Evolutionary conservation across 2,329 filamentous ascomycete species (phyloP), one percentile per base, ranked within the genome.

Genomic region (Ophidiomyces ophidiicola): DNA sequence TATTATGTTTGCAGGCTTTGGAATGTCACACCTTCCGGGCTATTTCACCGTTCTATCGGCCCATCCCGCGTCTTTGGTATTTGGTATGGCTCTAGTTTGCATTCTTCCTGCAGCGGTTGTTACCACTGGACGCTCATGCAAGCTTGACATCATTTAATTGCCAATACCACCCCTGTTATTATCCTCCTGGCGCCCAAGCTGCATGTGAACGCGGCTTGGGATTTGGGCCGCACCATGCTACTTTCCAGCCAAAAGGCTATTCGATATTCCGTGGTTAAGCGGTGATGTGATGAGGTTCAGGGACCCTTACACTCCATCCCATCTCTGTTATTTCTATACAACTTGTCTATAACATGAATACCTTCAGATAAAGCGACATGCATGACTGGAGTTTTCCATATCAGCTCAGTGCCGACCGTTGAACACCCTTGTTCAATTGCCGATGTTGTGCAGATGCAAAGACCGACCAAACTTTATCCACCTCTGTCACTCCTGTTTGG

Each of bases 381-480:
- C n/a, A n/a, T n/a, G n/a, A n/a, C n/a, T n/a, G n/a, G n/a, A n/a
- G n/a, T n/a, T n/a, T n/a, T n/a, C n/a, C n/a, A n/a, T n/a, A n/a
- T n/a, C n/a, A n/a, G n/a, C n/a, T n/a, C n/a, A 33, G 20, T 14
- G 37, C 29, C 30, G 37, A 23, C 20, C 23, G 12, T 26, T 26
- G 37, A 14, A 28, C 8, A n/a, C 37, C 37, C 23, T 7, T 33
- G 30, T 33, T 39, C 37, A 39, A 33, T 39, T 30, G 30, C 37
- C 37, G 37, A 39, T 20, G 10, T 15, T 30, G 26, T 21, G 37
- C 29, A 39, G 21, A 4, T 19, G 7, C 37, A 39, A 33, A 39
- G n/a, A 21, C 37, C 37, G 37, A 39, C 32, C n/a, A 14, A 32
- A 25, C 20, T 26, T 17, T 28, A 11, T 31, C n/a, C n/a, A 10